A percentile compares a stretch with the other conserved stretches of the same genome.
phyloP scores from a whole-genome alignment of 2,329 filamentous ascomycete species.

The Emergomyces orientalis region DNA sequence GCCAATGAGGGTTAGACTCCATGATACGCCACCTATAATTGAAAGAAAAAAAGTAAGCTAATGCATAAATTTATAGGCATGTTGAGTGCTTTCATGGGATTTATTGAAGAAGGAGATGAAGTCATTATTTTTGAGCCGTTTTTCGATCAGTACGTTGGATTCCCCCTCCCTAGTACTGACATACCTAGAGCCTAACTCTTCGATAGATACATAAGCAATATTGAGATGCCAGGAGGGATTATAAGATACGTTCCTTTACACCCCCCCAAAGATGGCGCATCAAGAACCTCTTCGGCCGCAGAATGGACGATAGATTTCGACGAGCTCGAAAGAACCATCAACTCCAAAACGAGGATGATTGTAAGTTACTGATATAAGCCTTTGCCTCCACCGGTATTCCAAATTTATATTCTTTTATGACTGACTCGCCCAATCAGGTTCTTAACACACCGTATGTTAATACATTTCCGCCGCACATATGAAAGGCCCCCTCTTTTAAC shows the following conservation, averaged over 20 bases:
- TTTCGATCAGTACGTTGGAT: conserved; percentile 69
- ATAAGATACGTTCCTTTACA: conserved; percentile 94
- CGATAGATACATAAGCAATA: conserved; percentile 80
- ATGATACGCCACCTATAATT: not conserved
- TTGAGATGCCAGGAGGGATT: conserved; percentile 93
- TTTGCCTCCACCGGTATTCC: not conserved
- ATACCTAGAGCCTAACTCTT: conserved; percentile 5
- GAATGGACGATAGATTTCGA: conserved; percentile 85
- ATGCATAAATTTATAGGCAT: conserved; percentile 48
- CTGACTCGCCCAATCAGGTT: conserved; percentile 24
- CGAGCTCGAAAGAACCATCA: conserved; percentile 72
- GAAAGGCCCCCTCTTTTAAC: not conserved
- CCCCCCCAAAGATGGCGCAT: conserved; percentile 70
- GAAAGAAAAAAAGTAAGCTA: not conserved
- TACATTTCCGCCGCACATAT: not conserved
- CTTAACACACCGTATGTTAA: conserved; percentile 42
- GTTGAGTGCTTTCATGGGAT: conserved; percentile 96
- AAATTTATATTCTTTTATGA: conserved; percentile 2
- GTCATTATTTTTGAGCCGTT: conserved; percentile 98
- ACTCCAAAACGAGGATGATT: conserved; percentile 87
- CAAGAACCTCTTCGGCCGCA: conserved; percentile 69
- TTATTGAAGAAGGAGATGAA: conserved; percentile 88
- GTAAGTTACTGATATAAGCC: conserved; percentile 51
- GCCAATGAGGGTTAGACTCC: conserved; percentile 38
- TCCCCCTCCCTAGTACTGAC: conserved; percentile 35